Percentiles rank a stretch among this genome's conserved stretches.
phyloP scores from a whole-genome alignment of 2,329 filamentous ascomycete genomes.

The Periconia sp. region DNA sequence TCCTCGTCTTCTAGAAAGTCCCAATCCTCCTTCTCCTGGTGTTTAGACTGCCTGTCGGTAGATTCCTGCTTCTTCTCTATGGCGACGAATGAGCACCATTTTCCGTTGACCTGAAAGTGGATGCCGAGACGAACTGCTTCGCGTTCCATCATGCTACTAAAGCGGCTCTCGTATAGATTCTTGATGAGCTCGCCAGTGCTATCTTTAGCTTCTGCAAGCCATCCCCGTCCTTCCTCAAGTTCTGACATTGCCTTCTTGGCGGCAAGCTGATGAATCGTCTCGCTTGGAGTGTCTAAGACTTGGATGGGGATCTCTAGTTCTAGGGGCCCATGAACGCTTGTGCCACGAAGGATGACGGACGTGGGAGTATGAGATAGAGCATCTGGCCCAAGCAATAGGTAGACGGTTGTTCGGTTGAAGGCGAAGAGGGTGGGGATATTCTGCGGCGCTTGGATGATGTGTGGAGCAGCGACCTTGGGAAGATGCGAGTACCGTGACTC shows the following conservation, averaged over 20 bases:
- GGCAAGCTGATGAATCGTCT: slow-evolving; percentile 73
- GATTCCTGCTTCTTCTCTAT: slow-evolving; percentile 53
- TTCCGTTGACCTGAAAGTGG: slow-evolving; percentile 70
- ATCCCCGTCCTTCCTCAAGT: slow-evolving; percentile 73
- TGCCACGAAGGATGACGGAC: slow-evolving; percentile 65
- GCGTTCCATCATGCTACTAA: slow-evolving; percentile 66
- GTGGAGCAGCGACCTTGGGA: slow-evolving; percentile 60
- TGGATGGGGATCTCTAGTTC: slow-evolving; percentile 69
- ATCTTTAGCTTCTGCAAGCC: slow-evolving; percentile 54
- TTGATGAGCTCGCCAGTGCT: slow-evolving; percentile 46
- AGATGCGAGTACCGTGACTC: slow-evolving; percentile 57
- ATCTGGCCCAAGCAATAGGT: slow-evolving; percentile 66
- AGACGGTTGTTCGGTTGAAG: slow-evolving; percentile 69
- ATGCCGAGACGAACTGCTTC: slow-evolving; percentile 72
- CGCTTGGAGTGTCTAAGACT: slow-evolving; percentile 50
- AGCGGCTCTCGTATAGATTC: slow-evolving; percentile 54
- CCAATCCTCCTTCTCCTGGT: slow-evolving; percentile 18
- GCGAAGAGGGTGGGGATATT: slow-evolving; percentile 70
- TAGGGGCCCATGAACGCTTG: slow-evolving; percentile 63
- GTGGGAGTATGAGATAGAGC: slow-evolving; percentile 55
- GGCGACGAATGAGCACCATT: slow-evolving; percentile 77
- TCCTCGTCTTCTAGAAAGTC: slow-evolving; percentile 33
- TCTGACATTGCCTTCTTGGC: slow-evolving; percentile 71
- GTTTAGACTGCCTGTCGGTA: slow-evolving; percentile 3
- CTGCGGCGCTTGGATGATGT: slow-evolving; percentile 68